These are phyloP conservation scores for Cronartium ribicola DNA, from an alignment of 1,284 basidiomycete species.

Conservation along the genomic window DNA sequence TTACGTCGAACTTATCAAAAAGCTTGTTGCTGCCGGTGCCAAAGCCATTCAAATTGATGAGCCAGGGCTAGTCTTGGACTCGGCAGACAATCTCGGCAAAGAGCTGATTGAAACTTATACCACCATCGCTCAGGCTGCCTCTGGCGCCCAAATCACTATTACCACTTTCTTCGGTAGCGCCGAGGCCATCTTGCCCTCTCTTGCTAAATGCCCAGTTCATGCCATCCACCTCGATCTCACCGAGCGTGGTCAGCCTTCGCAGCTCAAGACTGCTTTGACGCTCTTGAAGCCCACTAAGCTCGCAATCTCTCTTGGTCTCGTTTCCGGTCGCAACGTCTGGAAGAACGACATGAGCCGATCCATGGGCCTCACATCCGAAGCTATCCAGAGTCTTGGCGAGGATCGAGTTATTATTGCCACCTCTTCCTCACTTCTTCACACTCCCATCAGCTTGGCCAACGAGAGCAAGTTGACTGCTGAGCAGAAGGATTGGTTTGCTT, in stretches of 20 bases:
- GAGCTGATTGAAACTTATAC: constrained; percentile 78
- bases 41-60: constrained; percentile 96
- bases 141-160: constrained; percentile 76
- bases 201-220: constrained; percentile 87
- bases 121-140: constrained; percentile 70
- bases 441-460: constrained; percentile 86
- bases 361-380: constrained; percentile 78
- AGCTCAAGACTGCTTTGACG: constrained; percentile 76
- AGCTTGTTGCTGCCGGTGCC: constrained; percentile 88
- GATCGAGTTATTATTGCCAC: constrained; percentile 84
- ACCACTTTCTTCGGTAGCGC: constrained; percentile 79
- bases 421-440: constrained; percentile 97
- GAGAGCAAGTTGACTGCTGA: constrained; percentile 87
- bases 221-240: constrained; percentile 91
- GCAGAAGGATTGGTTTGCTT: constrained; percentile 98
- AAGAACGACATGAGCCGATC: constrained; percentile 89
- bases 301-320: constrained; percentile 85
- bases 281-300: constrained; percentile 79
- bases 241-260: constrained; percentile 70
- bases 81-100: constrained; percentile 70
- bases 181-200: constrained; percentile 81
- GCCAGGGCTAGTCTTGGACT: constrained; percentile 90
- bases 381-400: constrained; percentile 70
- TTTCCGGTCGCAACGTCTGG: constrained; percentile 99
- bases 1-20: constrained; percentile 84